A percentile compares a stretch with the other conserved stretches of the same genome.
Conservation (phyloP, 2,329 filamentous ascomycete species). For the Knufia petricola region DNA sequence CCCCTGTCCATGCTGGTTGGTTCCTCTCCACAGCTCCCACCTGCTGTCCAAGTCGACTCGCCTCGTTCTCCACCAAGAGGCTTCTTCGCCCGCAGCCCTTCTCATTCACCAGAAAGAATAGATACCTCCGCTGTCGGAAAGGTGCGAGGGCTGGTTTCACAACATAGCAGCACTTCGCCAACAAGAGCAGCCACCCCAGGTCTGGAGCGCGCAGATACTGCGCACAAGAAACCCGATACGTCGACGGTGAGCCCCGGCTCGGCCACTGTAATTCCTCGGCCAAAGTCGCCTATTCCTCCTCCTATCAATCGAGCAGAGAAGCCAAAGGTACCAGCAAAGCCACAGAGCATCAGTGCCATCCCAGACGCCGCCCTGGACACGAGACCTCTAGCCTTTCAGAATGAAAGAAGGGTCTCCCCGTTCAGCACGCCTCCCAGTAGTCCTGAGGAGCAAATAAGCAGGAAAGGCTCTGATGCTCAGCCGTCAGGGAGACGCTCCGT, state of each 20-base stretch:
- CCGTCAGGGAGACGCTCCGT: background rate
- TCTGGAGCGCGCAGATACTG: conserved; percentile 14
- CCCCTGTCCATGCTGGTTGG: conserved; percentile 37
- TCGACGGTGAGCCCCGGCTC: background rate
- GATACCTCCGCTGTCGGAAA: conserved; percentile 18
- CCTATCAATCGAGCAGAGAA: conserved; percentile 75
- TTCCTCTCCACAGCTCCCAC: conserved; percentile 33
- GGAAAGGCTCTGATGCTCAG: background rate
- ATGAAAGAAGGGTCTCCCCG: conserved; percentile 54
- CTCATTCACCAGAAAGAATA: conserved; percentile 20
- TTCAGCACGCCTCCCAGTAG: conserved; percentile 80
- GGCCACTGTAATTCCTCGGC: conserved; percentile 4
- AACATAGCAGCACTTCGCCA: conserved; percentile 19
- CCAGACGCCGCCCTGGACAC: background rate
- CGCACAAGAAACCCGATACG: background rate
- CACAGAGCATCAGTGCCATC: conserved; percentile 16
- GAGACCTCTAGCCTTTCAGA: conserved; percentile 23
- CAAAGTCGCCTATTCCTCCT: conserved; percentile 47
- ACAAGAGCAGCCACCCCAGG: conserved; percentile 29
- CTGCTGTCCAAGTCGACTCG: conserved; percentile 35
- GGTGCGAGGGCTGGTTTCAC: conserved; percentile 19
- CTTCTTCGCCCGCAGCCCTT: conserved; percentile 20
- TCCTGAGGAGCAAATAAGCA: conserved; percentile 40
- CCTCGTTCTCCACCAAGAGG: conserved; percentile 34
- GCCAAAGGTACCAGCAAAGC: conserved; percentile 52